Evolutionary conservation across 768 basidiomycete species (phyloP).

Genomic region (Xanthoconium purpureum): DNA sequence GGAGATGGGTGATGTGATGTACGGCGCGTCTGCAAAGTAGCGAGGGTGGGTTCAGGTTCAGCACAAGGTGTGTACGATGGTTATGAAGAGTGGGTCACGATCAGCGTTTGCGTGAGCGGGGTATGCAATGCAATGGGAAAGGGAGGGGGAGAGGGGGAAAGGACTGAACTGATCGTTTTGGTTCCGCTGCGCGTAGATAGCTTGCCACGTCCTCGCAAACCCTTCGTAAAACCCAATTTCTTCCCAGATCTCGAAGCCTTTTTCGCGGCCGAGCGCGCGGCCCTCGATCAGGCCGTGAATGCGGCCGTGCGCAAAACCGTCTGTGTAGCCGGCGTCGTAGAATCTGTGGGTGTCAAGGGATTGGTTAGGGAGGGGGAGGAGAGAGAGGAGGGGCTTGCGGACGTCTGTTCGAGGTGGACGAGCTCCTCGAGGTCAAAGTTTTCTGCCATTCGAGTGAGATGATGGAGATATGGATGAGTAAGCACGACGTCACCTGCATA

Average conservation of each 20-base stretch:
- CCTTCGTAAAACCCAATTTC: slow-evolving; percentile 94
- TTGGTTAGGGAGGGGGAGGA: neutral
- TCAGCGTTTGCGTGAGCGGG: too few species aligned
- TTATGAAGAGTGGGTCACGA: too few species aligned
- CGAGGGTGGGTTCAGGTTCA: too few species aligned
- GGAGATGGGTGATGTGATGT: slow-evolving; percentile 65
- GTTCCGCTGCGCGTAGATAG: slow-evolving; percentile 40
- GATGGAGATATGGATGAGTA: neutral
- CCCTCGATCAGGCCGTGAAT: slow-evolving; percentile 92
- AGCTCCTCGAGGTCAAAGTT: slow-evolving; percentile 57
- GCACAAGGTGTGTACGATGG: too few species aligned
- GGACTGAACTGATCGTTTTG: slow-evolving; percentile 14
- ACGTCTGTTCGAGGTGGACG: slow-evolving; percentile 64
- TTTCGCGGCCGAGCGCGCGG: slow-evolving; percentile 80
- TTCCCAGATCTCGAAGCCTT: slow-evolving; percentile 96
- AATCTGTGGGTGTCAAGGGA: slow-evolving; percentile 47
- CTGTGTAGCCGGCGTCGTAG: slow-evolving; percentile 72
- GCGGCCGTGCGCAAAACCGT: slow-evolving; percentile 81
- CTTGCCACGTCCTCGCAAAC: slow-evolving; percentile 69
- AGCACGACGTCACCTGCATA: too few species aligned
- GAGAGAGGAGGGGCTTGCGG: slow-evolving; percentile 9
- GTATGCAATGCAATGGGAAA: too few species aligned
- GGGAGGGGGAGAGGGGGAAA: neutral
- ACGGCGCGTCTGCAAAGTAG: slow-evolving; percentile 45
- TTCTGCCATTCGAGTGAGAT: slow-evolving; percentile 8